These are phyloP conservation scores for Paramyrothecium sp. DNA, from an alignment of 2,329 filamentous ascomycete genomes.

Conservation along the genomic window DNA sequence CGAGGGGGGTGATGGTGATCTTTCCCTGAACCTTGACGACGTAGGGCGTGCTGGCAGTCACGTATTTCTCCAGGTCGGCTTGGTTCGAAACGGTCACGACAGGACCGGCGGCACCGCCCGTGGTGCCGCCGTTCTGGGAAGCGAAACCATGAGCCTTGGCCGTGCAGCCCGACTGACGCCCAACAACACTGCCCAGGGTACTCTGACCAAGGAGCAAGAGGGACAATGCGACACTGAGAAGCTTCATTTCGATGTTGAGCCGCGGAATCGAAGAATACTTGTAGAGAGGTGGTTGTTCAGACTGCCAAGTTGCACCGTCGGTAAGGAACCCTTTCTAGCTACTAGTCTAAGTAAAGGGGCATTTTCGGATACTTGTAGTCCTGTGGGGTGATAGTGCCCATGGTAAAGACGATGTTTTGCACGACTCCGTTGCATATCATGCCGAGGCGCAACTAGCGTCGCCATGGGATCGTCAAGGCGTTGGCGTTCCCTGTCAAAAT, in stretches of 20 bases:
- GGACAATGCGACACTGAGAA: not conserved
- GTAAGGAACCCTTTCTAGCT: too few species aligned
- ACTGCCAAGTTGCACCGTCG: too few species aligned
- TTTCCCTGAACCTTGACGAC: conserved; percentile 16
- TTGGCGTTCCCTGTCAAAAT: too few species aligned
- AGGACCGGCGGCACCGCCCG: conserved; percentile 13
- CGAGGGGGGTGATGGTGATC: conserved; percentile 11
- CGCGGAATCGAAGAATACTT: too few species aligned
- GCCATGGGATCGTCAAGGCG: too few species aligned
- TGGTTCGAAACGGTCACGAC: conserved; percentile 12
- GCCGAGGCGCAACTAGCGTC: too few species aligned
- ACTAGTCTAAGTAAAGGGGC: too few species aligned
- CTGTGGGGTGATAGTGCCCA: too few species aligned
- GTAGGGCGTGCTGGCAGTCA: conserved; percentile 10
- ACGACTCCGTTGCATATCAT: too few species aligned
- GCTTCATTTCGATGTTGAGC: not conserved
- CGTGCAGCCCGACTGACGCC: not conserved
- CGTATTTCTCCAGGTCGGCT: conserved; percentile 15
- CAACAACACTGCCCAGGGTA: not conserved
- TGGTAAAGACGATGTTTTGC: too few species aligned
- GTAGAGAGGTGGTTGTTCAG: too few species aligned
- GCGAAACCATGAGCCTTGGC: conserved; percentile 14
- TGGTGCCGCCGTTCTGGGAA: conserved; percentile 15
- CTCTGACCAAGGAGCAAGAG: not conserved
- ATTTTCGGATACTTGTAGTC: too few species aligned